Percentiles rank a stretch among this genome's conserved stretches.
phyloP scores from a whole-genome alignment of 495 filamentous ascomycete genomes.

The Hypomontagnella submonticulosa region DNA sequence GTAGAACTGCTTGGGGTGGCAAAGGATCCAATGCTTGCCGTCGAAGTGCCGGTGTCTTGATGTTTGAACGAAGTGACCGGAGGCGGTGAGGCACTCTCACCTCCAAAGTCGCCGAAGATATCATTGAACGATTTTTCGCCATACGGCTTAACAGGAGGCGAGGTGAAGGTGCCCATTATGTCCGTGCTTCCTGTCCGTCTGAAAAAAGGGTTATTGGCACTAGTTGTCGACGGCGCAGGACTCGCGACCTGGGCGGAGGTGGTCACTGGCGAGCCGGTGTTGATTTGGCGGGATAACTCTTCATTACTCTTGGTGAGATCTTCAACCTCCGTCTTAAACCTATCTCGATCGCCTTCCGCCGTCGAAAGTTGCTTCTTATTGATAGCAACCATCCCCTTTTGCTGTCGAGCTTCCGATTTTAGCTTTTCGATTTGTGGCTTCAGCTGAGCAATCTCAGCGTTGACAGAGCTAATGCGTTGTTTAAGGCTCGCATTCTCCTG shows the following conservation, averaged over 20 bases:
- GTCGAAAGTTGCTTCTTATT: constrained; percentile 97
- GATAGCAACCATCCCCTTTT: constrained; percentile 95
- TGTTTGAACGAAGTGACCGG: constrained; percentile 75
- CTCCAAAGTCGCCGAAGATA: constrained; percentile 79
- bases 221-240: constrained; percentile 77
- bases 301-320: constrained; percentile 72
- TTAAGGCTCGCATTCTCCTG: constrained; percentile 87
- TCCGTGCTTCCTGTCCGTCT: constrained; percentile 74
- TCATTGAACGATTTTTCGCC: constrained; percentile 82
- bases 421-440: constrained; percentile 92
- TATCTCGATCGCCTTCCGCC: constrained; percentile 86
- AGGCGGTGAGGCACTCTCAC: constrained; percentile 60
- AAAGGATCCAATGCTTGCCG: constrained; percentile 62
- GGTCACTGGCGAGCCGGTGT: constrained; percentile 52
- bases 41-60: constrained; percentile 65
- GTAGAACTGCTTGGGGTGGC: constrained; percentile 64
- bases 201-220: constrained; percentile 92
- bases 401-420: constrained; percentile 86
- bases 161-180: constrained; percentile 67
- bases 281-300: constrained; percentile 59
- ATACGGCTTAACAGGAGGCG: constrained; percentile 57
- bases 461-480: constrained; percentile 84
- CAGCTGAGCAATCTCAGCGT: constrained; percentile 81
- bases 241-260: constrained; percentile 61
- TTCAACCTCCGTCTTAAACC: constrained; percentile 80